Conservation (phyloP, 2,329 filamentous ascomycete genomes). For the Gnomoniopsis sp. region DNA sequence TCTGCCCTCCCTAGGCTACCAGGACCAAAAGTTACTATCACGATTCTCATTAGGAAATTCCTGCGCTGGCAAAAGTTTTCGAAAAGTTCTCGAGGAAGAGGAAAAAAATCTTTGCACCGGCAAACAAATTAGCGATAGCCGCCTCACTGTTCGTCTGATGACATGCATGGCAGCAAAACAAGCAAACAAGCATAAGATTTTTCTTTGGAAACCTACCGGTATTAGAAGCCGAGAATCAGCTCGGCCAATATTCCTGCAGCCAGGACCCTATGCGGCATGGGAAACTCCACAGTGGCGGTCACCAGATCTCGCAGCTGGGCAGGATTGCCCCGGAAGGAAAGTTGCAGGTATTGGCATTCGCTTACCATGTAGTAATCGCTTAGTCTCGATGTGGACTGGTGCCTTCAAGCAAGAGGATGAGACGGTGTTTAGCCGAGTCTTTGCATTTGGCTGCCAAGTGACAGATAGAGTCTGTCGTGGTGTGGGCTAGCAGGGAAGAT, state of each 20-base stretch:
- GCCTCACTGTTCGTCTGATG: no score
- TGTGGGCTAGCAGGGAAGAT: neutral
- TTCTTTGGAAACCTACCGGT: no score
- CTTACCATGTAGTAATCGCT: no score
- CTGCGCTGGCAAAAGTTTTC: no score
- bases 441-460: neutral
- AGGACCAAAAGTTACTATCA: no score
- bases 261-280: neutral
- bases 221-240: neutral
- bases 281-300: conserved; percentile 1
- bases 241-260: neutral
- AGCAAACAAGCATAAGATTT: neutral
- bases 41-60: no score
- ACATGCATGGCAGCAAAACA: no score
- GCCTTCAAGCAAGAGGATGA: neutral
- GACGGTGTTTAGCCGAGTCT: neutral
- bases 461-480: neutral
- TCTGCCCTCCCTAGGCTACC: no score
- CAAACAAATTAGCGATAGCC: no score
- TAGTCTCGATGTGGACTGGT: neutral
- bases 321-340: neutral
- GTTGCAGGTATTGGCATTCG: neutral
- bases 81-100: no score
- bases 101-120: no score
- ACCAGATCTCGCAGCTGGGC: neutral